Evolutionary conservation across 768 basidiomycete genomes (phyloP).

Genomic region (Lactarius deliciosus): DNA sequence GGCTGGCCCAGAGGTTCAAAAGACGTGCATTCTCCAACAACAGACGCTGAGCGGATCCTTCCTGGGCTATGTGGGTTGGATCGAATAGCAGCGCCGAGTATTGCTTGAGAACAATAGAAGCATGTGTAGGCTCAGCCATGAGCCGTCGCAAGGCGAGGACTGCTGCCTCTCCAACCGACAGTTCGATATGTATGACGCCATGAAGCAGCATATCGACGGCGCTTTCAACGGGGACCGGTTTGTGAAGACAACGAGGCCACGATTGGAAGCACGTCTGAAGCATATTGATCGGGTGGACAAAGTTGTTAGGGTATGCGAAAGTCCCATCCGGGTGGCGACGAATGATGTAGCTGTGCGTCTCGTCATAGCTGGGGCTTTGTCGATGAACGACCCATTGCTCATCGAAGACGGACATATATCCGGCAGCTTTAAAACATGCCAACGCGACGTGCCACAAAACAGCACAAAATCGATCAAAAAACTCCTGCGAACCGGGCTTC

Average conservation of each 20-base stretch:
- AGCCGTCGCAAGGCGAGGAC: slow-evolving; percentile 68
- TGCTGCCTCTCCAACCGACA: slow-evolving; percentile 66
- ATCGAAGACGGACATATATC: slow-evolving; percentile 80
- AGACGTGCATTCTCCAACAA: slow-evolving; percentile 67
- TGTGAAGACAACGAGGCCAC: slow-evolving; percentile 79
- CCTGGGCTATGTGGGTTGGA: slow-evolving; percentile 58
- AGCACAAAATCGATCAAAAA: slow-evolving; percentile 63
- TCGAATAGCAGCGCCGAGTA: slow-evolving; percentile 76
- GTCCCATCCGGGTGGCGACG: slow-evolving; percentile 65
- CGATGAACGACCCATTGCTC: slow-evolving; percentile 75
- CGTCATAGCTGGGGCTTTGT: slow-evolving; percentile 60
- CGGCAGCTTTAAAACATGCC: slow-evolving; percentile 62
- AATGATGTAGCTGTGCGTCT: slow-evolving; percentile 64
- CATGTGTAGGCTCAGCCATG: slow-evolving; percentile 57
- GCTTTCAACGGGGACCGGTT: slow-evolving; percentile 51
- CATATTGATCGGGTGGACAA: slow-evolving; percentile 63
- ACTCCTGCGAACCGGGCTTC: slow-evolving; percentile 69
- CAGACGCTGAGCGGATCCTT: slow-evolving; percentile 61
- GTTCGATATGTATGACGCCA: slow-evolving; percentile 85
- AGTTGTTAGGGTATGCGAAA: slow-evolving; percentile 64
- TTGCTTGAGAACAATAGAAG: slow-evolving; percentile 56
- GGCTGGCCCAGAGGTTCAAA: slow-evolving; percentile 67
- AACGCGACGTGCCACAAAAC: slow-evolving; percentile 57
- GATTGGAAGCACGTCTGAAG: slow-evolving; percentile 77
- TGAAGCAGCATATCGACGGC: slow-evolving; percentile 77